Evolutionary conservation across 257 asterid species (phyloP).

Genomic region (Orobanche coerulescens): DNA sequence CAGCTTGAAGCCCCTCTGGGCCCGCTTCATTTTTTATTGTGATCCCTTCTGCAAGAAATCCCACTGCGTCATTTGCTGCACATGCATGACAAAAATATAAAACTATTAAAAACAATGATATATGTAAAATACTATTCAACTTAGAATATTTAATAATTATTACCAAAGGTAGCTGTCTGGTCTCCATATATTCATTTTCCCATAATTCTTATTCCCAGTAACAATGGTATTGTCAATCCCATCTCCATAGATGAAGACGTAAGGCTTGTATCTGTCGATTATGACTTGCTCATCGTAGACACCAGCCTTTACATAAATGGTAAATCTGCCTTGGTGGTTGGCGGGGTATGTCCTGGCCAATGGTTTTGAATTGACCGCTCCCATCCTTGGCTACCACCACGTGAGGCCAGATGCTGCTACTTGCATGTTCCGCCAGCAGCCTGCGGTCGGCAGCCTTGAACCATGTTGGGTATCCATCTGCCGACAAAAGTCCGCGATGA

Average conservation of each 20-base stretch:
- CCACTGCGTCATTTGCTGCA: slow-evolving; percentile 21
- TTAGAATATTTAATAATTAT: too few relatives aligned
- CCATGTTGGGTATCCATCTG: slow-evolving; percentile 47
- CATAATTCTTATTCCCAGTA: slow-evolving; percentile 36
- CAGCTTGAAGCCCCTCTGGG: slow-evolving; percentile 58
- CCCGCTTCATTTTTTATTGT: slow-evolving; percentile 69
- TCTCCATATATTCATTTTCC: slow-evolving; percentile 15
- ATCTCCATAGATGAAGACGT: slow-evolving; percentile 71
- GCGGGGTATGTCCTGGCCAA: slow-evolving; percentile 46
- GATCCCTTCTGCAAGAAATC: slow-evolving; percentile 49
- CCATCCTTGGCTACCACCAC: slow-evolving; percentile 66
- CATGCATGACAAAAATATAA: too few relatives aligned
- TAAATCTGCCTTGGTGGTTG: slow-evolving; percentile 40
- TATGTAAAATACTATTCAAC: too few relatives aligned
- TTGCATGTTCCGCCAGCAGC: slow-evolving; percentile 27
- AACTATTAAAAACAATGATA: too few relatives aligned
- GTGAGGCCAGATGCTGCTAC: slow-evolving; percentile 24
- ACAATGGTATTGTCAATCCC: slow-evolving; percentile 57
- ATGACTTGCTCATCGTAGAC: slow-evolving; percentile 43
- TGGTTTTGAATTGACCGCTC: slow-evolving; percentile 46
- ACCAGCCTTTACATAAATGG: slow-evolving; percentile 65
- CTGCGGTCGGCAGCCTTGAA: slow-evolving; percentile 42
- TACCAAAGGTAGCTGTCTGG: slow-evolving; percentile 65
- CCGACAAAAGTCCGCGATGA: slow-evolving; percentile 14
- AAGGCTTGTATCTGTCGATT: slow-evolving; percentile 37